Conservation (phyloP, 768 basidiomycete genomes). For the Mycena metata region DNA sequence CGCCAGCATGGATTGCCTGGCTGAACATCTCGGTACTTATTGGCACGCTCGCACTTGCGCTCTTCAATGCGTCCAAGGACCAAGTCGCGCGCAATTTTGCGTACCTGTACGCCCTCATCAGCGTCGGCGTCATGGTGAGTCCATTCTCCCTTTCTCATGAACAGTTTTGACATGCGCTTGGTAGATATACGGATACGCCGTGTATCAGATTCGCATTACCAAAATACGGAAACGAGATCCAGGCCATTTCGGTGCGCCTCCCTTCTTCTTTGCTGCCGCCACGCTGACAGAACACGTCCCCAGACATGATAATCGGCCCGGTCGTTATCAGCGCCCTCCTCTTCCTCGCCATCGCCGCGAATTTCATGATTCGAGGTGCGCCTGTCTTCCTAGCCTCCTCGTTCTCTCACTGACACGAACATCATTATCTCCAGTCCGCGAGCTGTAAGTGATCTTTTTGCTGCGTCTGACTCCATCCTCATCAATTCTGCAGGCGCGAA, state of each 20-base stretch:
- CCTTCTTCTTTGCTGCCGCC: constrained; percentile 1
- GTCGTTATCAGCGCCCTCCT: constrained; percentile 84
- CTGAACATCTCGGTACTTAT: constrained; percentile 88
- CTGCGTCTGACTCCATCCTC: not conserved
- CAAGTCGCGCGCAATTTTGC: constrained; percentile 83
- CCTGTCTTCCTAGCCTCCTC: constrained; percentile 26
- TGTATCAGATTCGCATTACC: constrained; percentile 91
- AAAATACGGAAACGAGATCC: constrained; percentile 93
- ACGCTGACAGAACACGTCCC: not conserved
- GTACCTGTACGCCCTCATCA: constrained; percentile 85
- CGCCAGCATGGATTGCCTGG: constrained; percentile 92
- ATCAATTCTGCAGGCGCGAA: constrained; percentile 42
- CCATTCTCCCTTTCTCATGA: not conserved
- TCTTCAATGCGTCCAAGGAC: constrained; percentile 89
- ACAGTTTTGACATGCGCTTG: not conserved
- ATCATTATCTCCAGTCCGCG: constrained; percentile 61
- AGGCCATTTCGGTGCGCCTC: constrained; percentile 83
- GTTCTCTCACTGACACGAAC: constrained; percentile 22
- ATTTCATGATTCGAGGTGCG: constrained; percentile 89
- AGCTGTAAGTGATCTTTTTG: constrained; percentile 61
- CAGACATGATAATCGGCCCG: constrained; percentile 89
- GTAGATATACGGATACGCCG: constrained; percentile 85
- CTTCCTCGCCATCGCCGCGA: constrained; percentile 89
- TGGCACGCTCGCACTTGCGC: constrained; percentile 85
- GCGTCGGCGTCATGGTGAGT: constrained; percentile 74